Percentiles rank a stretch among this genome's conserved stretches.
These are phyloP conservation scores for Barnettozyma vustinii DNA, from an alignment of 805 yeast species.

Conservation along the genomic window DNA sequence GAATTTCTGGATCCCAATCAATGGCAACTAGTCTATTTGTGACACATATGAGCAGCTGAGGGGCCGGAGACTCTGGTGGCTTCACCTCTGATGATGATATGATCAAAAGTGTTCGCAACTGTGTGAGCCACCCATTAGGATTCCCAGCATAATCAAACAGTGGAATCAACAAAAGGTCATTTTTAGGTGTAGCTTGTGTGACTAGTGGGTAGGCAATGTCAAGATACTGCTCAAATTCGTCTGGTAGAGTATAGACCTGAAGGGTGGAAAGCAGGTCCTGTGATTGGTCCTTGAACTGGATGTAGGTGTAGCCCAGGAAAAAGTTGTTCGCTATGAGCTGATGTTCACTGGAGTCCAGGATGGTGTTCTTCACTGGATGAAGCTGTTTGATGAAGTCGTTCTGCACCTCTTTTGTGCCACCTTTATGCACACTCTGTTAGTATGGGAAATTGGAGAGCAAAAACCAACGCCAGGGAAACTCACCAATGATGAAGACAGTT, in stretches of 20 bases:
- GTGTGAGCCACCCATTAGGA: conserved; percentile 14
- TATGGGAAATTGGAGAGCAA: neutral
- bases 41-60: conserved; percentile 6
- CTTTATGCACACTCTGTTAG: conserved; percentile 4
- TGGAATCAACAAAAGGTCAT: conserved; percentile 11
- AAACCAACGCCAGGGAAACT: neutral
- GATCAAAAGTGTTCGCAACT: neutral
- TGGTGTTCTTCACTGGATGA: conserved; percentile 5
- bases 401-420: conserved; percentile 15
- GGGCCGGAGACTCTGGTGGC: neutral
- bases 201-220: neutral
- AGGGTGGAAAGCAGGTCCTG: conserved; percentile 14
- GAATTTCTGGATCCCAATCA: conserved; percentile 19
- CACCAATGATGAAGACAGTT: conserved; percentile 10
- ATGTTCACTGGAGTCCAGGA: conserved; percentile 2
- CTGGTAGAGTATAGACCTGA: conserved; percentile 16
- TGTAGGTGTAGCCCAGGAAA: conserved; percentile 18
- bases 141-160: conserved; percentile 16
- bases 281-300: conserved; percentile 15
- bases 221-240: neutral
- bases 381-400: conserved; percentile 11
- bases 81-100: neutral
- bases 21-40: conserved; percentile 7
- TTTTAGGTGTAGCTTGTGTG: neutral
- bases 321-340: conserved; percentile 12